Conservation (phyloP, 1,139 yeast species). For the Magnusiomyces paraingens region DNA sequence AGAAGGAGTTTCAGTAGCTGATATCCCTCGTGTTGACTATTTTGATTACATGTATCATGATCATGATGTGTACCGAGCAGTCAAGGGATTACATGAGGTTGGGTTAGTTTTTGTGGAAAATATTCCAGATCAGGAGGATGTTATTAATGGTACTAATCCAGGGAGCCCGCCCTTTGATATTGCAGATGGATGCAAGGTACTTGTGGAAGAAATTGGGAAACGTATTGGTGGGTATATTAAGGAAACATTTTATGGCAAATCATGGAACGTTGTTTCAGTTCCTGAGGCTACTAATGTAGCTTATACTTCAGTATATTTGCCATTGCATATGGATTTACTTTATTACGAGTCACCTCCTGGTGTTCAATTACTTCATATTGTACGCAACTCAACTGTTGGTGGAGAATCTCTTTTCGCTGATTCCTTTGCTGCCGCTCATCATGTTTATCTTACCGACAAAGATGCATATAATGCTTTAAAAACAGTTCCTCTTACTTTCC, state of each 20-base stretch:
- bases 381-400: conserved; percentile 57
- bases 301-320: conserved; percentile 58
- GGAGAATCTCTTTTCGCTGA: conserved; percentile 75
- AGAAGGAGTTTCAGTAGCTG: conserved; percentile 37
- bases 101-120: conserved; percentile 55
- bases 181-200: conserved; percentile 11
- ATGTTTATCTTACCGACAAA: conserved; percentile 50
- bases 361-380: conserved; percentile 61
- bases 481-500: conserved; percentile 61
- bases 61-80: conserved; percentile 36
- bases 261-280: conserved; percentile 62
- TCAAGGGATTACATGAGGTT: conserved; percentile 46
- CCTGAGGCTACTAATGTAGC: conserved; percentile 69
- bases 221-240: conserved; percentile 60
- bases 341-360: conserved; percentile 87
- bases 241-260: conserved; percentile 65
- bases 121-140: conserved; percentile 40
- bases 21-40: conserved; percentile 35
- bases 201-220: conserved; percentile 46
- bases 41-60: conserved; percentile 41
- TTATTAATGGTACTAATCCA: conserved; percentile 21
- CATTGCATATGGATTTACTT: conserved; percentile 73
- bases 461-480: conserved; percentile 59
- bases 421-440: conserved; percentile 59
- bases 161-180: conserved; percentile 17